Conservation (phyloP, 495 filamentous ascomycete genomes). For the Hypoxylon cercidicola region DNA sequence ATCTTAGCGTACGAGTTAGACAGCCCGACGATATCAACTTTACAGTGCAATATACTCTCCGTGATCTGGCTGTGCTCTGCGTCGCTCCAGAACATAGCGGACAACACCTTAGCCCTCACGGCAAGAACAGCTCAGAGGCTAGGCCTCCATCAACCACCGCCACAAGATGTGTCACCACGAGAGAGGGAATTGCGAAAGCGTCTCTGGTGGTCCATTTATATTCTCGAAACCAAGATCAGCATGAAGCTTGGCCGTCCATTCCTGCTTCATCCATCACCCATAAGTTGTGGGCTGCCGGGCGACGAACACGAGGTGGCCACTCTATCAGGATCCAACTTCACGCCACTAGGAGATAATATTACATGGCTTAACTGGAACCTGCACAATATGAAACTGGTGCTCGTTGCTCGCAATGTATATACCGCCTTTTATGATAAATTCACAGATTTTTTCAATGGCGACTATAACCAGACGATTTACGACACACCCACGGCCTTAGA, state of each 20-base stretch:
- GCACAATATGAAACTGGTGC: constrained; percentile 50
- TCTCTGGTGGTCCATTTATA: constrained; percentile 62
- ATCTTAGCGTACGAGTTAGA: constrained; percentile 57
- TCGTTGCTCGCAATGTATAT: constrained; percentile 51
- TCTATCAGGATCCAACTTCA: constrained; percentile 49
- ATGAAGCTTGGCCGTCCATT: constrained; percentile 63
- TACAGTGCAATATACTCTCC: constrained; percentile 62
- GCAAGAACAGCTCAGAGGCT: constrained; percentile 57
- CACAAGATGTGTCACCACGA: constrained; percentile 41
- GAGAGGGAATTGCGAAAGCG: constrained; percentile 55
- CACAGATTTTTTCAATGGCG: constrained; percentile 22
- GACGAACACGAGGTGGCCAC: constrained; percentile 41
- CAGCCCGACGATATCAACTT: constrained; percentile 55
- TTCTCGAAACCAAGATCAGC: constrained; percentile 54
- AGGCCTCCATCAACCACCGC: constrained; percentile 60
- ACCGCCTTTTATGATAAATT: constrained; percentile 47
- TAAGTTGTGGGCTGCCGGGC: constrained; percentile 49
- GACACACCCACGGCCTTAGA: constrained; percentile 39
- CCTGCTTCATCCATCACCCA: constrained; percentile 41
- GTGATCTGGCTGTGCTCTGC: constrained; percentile 58
- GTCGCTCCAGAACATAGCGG: constrained; percentile 58
- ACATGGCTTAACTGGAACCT: constrained; percentile 48
- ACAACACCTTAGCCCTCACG: constrained; percentile 51
- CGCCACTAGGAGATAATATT: constrained; percentile 38
- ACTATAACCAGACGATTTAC: constrained; percentile 34